Conservation (phyloP, 2,329 filamentous ascomycete species). For the Aspergillus puulaauensis region DNA sequence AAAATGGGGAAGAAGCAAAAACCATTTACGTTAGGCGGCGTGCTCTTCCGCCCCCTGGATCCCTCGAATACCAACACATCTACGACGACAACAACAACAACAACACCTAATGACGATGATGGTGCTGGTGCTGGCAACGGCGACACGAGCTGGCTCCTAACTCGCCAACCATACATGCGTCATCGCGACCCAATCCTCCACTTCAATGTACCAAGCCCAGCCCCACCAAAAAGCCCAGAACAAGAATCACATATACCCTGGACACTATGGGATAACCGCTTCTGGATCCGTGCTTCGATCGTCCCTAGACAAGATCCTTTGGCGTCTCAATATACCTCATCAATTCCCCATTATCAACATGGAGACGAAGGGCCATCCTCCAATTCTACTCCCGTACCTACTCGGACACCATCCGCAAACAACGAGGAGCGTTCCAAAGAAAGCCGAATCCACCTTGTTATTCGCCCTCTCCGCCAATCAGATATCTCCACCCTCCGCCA, state of each 20-base stretch:
- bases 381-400: neutral
- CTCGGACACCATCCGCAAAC: neutral
- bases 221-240: neutral
- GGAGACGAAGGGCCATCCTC: neutral
- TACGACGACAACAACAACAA: neutral
- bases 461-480: slow-evolving; percentile 41
- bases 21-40: slow-evolving; percentile 51
- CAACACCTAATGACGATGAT: neutral
- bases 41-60: slow-evolving; percentile 48
- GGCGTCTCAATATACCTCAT: too few relatives aligned
- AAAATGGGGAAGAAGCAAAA: neutral
- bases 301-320: neutral
- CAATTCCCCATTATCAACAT: too few relatives aligned
- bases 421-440: neutral
- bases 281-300: slow-evolving; percentile 51
- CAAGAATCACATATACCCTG: slow-evolving; percentile 18
- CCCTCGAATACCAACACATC: neutral
- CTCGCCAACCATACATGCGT: slow-evolving; percentile 38
- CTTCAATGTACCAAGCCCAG: slow-evolving; percentile 13
- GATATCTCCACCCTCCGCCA: slow-evolving; percentile 29
- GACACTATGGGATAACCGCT: slow-evolving; percentile 56
- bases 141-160: slow-evolving; percentile 37
- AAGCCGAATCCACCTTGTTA: slow-evolving; percentile 24
- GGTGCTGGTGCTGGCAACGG: slow-evolving; percentile 4
- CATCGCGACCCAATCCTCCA: slow-evolving; percentile 21